Evolutionary conservation across 1,284 basidiomycete genomes (phyloP).

Genomic region (Irpex rosettiformis): DNA sequence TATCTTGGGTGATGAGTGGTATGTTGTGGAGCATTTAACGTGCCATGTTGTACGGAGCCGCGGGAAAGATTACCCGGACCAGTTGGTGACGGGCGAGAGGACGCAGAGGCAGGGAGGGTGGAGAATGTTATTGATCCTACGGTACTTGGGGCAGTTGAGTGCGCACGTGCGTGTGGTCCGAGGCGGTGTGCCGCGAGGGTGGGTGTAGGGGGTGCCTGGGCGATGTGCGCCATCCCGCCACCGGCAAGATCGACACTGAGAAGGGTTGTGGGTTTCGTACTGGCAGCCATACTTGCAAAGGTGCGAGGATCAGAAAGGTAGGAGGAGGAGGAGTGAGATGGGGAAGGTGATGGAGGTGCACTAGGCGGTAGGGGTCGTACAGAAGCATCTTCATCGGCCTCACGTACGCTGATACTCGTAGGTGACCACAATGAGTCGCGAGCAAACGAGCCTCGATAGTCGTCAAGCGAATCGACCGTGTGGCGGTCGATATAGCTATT

Average conservation of each 20-base stretch:
- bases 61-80: constrained; percentile 18
- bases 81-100: constrained; percentile 45
- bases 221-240: constrained; percentile 86
- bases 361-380: constrained; percentile 84
- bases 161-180: constrained; percentile 53
- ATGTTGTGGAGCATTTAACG: constrained; percentile 81
- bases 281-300: constrained; percentile 78
- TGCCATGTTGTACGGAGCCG: neutral
- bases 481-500: constrained; percentile 18
- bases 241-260: constrained; percentile 78
- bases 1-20: constrained; percentile 91
- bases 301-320: constrained; percentile 78
- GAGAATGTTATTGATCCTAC: constrained; percentile 68
- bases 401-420: constrained; percentile 60
- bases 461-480: constrained; percentile 38
- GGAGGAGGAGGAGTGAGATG: constrained; percentile 75
- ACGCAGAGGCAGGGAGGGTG: constrained; percentile 49
- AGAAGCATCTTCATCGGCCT: constrained; percentile 89
- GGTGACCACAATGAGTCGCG: constrained; percentile 75
- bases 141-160: constrained; percentile 49
- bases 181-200: constrained; percentile 46
- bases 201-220: constrained; percentile 72
- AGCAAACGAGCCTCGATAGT: constrained; percentile 50
- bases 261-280: constrained; percentile 94
- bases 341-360: constrained; percentile 78